Evolutionary conservation across 352 stramenopile genomes (phyloP).

Genomic region (Pythium sp.): DNA sequence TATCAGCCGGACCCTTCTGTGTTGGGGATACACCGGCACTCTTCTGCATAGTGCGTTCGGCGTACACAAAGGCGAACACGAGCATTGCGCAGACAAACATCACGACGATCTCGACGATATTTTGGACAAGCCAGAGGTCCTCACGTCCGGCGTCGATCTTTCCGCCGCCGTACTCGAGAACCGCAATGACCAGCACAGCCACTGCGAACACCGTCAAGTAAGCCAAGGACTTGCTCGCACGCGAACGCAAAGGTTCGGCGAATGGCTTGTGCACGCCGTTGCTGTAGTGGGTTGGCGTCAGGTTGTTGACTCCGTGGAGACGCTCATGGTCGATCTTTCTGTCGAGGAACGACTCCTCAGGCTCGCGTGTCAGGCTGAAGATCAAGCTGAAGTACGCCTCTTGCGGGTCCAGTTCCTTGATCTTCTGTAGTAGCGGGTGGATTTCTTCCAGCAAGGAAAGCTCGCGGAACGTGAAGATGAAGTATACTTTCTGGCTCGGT

Average conservation of each 20-base stretch:
- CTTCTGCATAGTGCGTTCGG: conserved; percentile 4
- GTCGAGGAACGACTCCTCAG: conserved; percentile 12
- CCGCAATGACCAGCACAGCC: not conserved
- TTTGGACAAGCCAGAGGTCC: conserved; percentile 24
- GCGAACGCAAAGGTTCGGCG: conserved; percentile 16
- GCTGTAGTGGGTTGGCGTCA: conserved; percentile 7
- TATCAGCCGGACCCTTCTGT: not conserved
- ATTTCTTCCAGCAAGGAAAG: conserved; percentile 33
- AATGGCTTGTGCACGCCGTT: conserved; percentile 9
- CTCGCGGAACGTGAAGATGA: conserved; percentile 46
- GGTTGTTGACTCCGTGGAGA: conserved; percentile 1
- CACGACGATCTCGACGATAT: conserved; percentile 15
- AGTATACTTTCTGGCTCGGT: conserved; percentile 21
- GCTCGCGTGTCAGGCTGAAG: conserved; percentile 25
- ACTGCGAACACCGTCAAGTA: not conserved
- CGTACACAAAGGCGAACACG: conserved; percentile 3
- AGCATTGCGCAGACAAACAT: conserved; percentile 4
- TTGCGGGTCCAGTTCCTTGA: conserved; percentile 29
- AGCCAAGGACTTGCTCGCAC: not conserved
- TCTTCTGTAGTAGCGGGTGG: conserved; percentile 22
- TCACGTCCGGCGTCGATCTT: conserved; percentile 10
- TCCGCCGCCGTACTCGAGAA: conserved; percentile 21
- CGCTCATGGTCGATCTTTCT: conserved; percentile 17
- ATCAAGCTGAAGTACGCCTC: conserved; percentile 21
- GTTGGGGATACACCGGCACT: not conserved